Conservation (phyloP, 345 rosid genomes). For the Camelina laxa region DNA sequence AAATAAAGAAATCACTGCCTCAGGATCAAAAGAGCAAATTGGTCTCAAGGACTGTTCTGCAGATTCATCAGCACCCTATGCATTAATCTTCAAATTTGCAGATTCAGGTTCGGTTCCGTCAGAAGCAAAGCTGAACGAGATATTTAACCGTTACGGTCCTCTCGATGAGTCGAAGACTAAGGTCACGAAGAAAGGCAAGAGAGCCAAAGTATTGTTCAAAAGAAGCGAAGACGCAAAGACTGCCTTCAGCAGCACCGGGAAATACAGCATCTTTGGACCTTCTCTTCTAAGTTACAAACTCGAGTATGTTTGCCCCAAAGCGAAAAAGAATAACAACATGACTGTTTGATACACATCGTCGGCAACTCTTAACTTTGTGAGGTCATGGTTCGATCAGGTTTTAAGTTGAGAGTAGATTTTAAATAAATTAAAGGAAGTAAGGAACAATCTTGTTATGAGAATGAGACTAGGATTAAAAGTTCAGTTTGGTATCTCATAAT, state of each 20-base stretch:
- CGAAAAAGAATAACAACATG: background rate
- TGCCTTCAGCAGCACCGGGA: slow-evolving; percentile 70
- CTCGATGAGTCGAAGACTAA: slow-evolving; percentile 52
- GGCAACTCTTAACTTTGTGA: background rate
- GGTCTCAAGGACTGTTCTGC: slow-evolving; percentile 27
- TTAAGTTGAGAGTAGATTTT: background rate
- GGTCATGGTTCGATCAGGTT: background rate
- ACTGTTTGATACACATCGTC: background rate
- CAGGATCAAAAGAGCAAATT: slow-evolving; percentile 34
- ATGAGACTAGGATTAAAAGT: background rate
- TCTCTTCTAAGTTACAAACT: slow-evolving; percentile 64
- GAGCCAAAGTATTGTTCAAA: slow-evolving; percentile 62
- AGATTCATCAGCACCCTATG: slow-evolving; percentile 42
- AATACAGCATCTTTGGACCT: slow-evolving; percentile 65
- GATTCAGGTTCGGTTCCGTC: slow-evolving; percentile 55
- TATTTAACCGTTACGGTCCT: slow-evolving; percentile 60
- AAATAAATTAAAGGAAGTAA: background rate
- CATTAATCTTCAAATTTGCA: slow-evolving; percentile 61
- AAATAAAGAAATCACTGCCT: slow-evolving; percentile 29
- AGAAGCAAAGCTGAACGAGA: slow-evolving; percentile 51
- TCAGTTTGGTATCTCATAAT: too few species aligned
- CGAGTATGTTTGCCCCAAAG: slow-evolving; percentile 40
- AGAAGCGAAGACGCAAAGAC: slow-evolving; percentile 60
- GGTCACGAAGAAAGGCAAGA: slow-evolving; percentile 55
- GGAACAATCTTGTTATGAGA: background rate